Percentiles rank a stretch among this genome's conserved stretches.
Conservation (phyloP, 495 filamentous ascomycete species). For the Chaetomium cochliodes region DNA sequence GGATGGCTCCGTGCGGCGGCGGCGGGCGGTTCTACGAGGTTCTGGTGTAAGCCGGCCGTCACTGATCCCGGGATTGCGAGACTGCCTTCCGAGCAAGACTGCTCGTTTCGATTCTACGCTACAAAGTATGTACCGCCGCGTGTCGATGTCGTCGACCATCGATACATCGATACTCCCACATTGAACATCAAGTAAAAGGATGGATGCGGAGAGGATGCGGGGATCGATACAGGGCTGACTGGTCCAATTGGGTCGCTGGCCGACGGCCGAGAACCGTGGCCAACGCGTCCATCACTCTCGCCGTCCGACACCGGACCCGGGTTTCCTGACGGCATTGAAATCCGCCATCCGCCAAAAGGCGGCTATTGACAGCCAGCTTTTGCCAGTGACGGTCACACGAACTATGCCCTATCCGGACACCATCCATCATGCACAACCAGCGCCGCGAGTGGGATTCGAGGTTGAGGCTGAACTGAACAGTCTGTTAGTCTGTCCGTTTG, state of each 20-base stretch:
- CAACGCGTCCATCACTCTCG: background rate
- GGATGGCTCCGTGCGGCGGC: too few relatives aligned
- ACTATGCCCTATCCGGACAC: background rate
- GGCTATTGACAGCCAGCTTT: background rate
- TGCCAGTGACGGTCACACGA: background rate
- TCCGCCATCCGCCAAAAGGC: background rate
- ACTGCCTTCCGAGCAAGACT: background rate
- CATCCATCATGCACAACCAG: background rate
- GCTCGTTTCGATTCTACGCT: background rate
- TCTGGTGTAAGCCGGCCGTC: too few relatives aligned
- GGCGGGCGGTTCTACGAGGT: background rate
- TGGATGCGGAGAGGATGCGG: constrained; percentile 1
- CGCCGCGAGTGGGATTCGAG: too few relatives aligned
- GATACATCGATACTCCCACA: background rate
- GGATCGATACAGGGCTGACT: background rate
- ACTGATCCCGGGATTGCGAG: too few relatives aligned
- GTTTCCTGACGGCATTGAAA: background rate
- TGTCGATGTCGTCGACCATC: background rate
- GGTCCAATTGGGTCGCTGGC: background rate
- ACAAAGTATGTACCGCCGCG: too few relatives aligned
- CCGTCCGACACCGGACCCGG: constrained; percentile 7
- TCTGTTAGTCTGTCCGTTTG: too few relatives aligned
- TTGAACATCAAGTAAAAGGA: background rate
- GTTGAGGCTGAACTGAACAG: too few relatives aligned
- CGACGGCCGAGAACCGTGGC: background rate